Evolutionary conservation across 2,329 filamentous ascomycete species (phyloP).

Genomic region (Clonostachys byssicola): DNA sequence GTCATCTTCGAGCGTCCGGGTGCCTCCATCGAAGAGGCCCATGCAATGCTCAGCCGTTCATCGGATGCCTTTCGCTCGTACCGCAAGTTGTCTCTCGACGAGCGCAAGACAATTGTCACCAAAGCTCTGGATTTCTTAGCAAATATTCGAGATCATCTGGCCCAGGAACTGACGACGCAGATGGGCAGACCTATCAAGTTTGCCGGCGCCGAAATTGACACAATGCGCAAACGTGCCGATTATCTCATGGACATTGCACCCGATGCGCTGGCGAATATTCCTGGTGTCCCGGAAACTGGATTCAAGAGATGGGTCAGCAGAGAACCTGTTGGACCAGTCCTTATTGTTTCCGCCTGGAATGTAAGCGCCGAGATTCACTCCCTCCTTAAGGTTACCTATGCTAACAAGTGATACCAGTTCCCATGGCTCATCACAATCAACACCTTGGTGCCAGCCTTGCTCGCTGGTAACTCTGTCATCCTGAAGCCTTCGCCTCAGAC

Average conservation of each 20-base stretch:
- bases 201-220: conserved; percentile 76
- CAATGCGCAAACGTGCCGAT: conserved; percentile 79
- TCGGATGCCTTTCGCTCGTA: conserved; percentile 69
- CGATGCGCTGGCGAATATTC: conserved; percentile 73
- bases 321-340: conserved; percentile 79
- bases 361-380: conserved; percentile 44
- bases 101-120: conserved; percentile 76
- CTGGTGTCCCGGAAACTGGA: conserved; percentile 78
- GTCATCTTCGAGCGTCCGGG: conserved; percentile 59
- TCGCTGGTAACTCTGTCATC: conserved; percentile 87
- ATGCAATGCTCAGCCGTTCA: conserved; percentile 38
- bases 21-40: conserved; percentile 52
- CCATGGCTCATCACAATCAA: conserved; percentile 93
- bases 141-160: conserved; percentile 74
- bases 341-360: conserved; percentile 95
- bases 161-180: conserved; percentile 82
- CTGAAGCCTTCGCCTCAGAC: conserved; percentile 95
- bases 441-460: conserved; percentile 84
- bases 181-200: conserved; percentile 94
- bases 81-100: conserved; percentile 67
- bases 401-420: conserved; percentile 52
- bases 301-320: conserved; percentile 90
- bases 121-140: conserved; percentile 71
- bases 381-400: not conserved
- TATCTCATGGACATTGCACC: conserved; percentile 82